Evolutionary conservation across 768 basidiomycete species (phyloP), one percentile per base, ranked within the genome.

Genomic region (Naganishia randhawae): DNA sequence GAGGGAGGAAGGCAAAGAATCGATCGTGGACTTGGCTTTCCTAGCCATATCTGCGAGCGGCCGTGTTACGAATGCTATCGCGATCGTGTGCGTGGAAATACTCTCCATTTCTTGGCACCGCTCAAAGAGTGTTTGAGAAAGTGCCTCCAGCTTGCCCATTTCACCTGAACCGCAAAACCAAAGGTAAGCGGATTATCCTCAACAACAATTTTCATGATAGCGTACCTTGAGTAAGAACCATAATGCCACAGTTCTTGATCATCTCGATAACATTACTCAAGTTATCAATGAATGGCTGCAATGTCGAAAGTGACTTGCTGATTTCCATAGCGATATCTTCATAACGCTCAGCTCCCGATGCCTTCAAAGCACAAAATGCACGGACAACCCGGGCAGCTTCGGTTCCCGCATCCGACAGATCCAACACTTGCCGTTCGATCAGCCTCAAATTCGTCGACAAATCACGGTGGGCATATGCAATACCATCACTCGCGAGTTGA

Each of bases 201-300:
- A 5, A 19, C 22, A 42, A 29, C 37, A 9, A 25, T 2, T 35
- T 42, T 22, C 25, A 2, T 37, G 19, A 19, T 22, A 14, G 29
- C 57, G n/a, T 16, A 61, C 57, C 39, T 16, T 42, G 37, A 35
- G 57, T 41, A 4, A 61, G n/a, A 17, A 61, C 37, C 57, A 61
- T 61, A 25, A 61, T 61, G 16, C 32, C 57, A 41, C 57, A 61
- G 31, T 35, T 29, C 37, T 39, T 35, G 17, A 29, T 4, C 0
- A 39, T 39, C 22, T 35, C 39, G 22, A 29, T 25, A 2, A 39
- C n/a, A 2, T 61, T 61, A 16, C 57, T 14, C 37, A 61, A 37
- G 2, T 41, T 25, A 39, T 42, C 57, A 19, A 39, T 35, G 37
- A 41, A 61, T 27, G 57, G 57, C 14, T 61, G 57, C 37, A 61